Percentiles rank a stretch among this genome's conserved stretches.
These are phyloP conservation scores for Borovskyia barvae DNA, from an alignment of 208 protist species.

Conservation along the genomic window DNA sequence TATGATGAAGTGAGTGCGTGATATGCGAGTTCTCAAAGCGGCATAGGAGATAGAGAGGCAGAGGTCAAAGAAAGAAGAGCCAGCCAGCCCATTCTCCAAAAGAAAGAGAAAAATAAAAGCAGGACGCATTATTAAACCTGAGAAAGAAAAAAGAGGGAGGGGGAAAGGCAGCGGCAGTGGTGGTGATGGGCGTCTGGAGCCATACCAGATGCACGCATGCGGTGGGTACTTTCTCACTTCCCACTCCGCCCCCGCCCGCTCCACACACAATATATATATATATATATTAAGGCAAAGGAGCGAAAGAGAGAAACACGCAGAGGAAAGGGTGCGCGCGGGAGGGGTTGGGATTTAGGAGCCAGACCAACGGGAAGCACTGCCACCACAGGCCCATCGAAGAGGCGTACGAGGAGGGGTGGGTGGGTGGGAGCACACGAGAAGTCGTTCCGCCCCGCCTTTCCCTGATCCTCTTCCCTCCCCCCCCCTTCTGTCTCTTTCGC, in stretches of 20 bases:
- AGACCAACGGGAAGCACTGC: too few relatives aligned
- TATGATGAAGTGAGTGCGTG: too few relatives aligned
- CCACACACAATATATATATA: too few relatives aligned
- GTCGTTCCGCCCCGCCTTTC: too few relatives aligned
- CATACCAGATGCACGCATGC: too few relatives aligned
- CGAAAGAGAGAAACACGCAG: not conserved
- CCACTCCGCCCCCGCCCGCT: not conserved
- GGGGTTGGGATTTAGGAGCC: not conserved
- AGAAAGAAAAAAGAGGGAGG: slow-evolving; percentile 20
- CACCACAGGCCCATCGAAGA: too few relatives aligned
- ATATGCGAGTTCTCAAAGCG: too few relatives aligned
- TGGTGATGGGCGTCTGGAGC: not conserved
- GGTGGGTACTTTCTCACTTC: slow-evolving; percentile 15
- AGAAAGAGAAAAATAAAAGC: slow-evolving; percentile 9
- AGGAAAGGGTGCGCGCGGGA: not conserved
- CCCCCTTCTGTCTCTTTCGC: too few relatives aligned
- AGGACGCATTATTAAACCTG: slow-evolving; percentile 7
- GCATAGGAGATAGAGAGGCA: not conserved
- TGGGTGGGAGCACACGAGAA: too few relatives aligned
- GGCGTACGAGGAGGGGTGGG: too few relatives aligned
- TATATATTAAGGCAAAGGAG: too few relatives aligned
- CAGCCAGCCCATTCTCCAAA: not conserved
- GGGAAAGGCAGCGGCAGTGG: not conserved
- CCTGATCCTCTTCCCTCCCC: too few relatives aligned
- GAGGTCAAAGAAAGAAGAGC: not conserved